Evolutionary conservation across 2,329 filamentous ascomycete species (phyloP).

Genomic region (Penicillium fuscoglaucum): DNA sequence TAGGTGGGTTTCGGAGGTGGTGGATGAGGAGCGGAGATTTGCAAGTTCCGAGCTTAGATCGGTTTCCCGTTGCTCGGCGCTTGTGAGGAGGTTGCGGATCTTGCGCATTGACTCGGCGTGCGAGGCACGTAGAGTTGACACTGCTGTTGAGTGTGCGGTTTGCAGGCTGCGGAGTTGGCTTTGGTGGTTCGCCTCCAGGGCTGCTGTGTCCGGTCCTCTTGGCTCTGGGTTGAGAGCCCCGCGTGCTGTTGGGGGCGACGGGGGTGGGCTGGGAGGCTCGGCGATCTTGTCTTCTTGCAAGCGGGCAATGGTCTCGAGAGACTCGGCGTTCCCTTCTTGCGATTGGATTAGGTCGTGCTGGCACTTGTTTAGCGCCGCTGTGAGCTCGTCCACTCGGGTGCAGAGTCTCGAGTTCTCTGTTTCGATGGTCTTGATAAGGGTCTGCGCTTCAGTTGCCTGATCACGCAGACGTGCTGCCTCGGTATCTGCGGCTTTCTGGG

Average conservation of each 20-base stretch:
- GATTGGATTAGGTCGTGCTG: constrained; percentile 33
- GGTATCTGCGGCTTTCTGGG: constrained; percentile 35
- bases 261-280: constrained; percentile 35
- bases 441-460: constrained; percentile 39
- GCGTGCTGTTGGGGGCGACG: constrained; percentile 28
- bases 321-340: constrained; percentile 35
- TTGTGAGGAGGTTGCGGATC: constrained; percentile 35
- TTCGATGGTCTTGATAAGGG: constrained; percentile 41
- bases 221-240: constrained; percentile 3
- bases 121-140: constrained; percentile 40
- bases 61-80: constrained; percentile 39
- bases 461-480: constrained; percentile 40
- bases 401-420: constrained; percentile 41
- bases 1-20: constrained; percentile 28
- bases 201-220: constrained; percentile 16
- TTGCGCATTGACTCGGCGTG: constrained; percentile 41
- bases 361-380: constrained; percentile 32
- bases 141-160: constrained; percentile 38
- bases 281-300: constrained; percentile 30
- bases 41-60: constrained; percentile 36
- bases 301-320: constrained; percentile 32
- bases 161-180: constrained; percentile 39
- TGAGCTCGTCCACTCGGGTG: constrained; percentile 38
- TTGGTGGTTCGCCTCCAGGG: constrained; percentile 36
- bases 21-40: constrained; percentile 25